Evolutionary conservation across 1,284 basidiomycete genomes (phyloP), one percentile per base, ranked within the genome.

Genomic region (Schizophyllum commune): DNA sequence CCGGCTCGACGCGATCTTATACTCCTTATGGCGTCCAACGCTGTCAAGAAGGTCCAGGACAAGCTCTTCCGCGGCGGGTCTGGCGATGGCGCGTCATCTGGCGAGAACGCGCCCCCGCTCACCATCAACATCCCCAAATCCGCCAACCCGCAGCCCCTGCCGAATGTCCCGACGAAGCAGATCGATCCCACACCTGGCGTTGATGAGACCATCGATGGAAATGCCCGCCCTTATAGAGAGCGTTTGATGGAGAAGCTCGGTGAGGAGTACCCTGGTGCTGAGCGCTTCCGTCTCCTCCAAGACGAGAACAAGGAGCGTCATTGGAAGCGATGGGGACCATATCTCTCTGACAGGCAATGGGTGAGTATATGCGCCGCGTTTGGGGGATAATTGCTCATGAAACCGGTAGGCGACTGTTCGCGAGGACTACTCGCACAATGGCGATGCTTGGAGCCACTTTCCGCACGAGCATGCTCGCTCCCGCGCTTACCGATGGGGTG

Each of bases 291-390:
- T 60, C 82, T 97, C 17, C 75, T 85, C 55, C 86, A 92, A 69
- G 87, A 89, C 64, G 83, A 80, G 62, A 76, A 79, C 56, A 86
- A 84, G 69, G 77, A 81, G 65, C 74, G 82, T 81, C 94, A 98
- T 74, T 99, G 96, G 96, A 98, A 98, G 77, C 83, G 93, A 68
- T 98, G 96, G 96, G 96, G 96, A 32, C 96, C 96, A 17, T 98
- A 98, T 77, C 82, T 99, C 64, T 91, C 89, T 65, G 96, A 99
- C 77, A 83, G 96, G 63, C 96, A 98, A 82, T 99, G 96, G 96
- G 95, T 92, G 66, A 68, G 88, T 82, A 9, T 32, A 64, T 58
- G 61, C 51, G 61, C 52, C 60, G 53, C 57, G 59, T 60, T 56
- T 34, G 56, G 58, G 60, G 33, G 21, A 17, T 47, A 53, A 60